These are phyloP conservation scores for Carex arenaria DNA, from an alignment of 202 grass and related monocot genomes.

Conservation along the genomic window DNA sequence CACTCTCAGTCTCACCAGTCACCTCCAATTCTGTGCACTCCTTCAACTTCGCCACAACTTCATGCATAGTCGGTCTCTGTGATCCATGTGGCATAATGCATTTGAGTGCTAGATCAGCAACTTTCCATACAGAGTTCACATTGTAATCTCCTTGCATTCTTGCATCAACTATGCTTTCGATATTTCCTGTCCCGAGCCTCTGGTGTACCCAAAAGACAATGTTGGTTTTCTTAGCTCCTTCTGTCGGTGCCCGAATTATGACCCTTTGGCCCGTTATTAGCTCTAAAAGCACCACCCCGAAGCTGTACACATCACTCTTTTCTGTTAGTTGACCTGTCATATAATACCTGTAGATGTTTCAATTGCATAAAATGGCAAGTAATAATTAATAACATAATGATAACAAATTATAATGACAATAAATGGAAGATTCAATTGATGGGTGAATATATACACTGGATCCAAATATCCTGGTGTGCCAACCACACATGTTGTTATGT, in stretches of 20 bases:
- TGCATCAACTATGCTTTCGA: conserved; percentile 38
- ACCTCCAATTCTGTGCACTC: conserved; percentile 42
- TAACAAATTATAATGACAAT: background rate
- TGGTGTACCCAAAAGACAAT: conserved; percentile 34
- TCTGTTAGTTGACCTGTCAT: conserved; percentile 14
- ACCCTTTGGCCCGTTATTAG: conserved; percentile 16
- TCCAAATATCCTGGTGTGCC: conserved; percentile 56
- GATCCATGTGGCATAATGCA: conserved; percentile 18
- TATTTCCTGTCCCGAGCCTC: conserved; percentile 35
- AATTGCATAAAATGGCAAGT: background rate
- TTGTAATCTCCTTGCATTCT: conserved; percentile 26
- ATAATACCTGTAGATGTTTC: background rate
- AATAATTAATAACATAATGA: background rate
- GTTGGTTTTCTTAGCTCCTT: background rate
- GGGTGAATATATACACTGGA: conserved; percentile 39
- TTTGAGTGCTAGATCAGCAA: conserved; percentile 33
- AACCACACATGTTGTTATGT: conserved; percentile 27
- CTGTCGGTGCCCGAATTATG: background rate
- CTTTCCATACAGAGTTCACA: conserved; percentile 52
- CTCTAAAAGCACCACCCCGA: conserved; percentile 17
- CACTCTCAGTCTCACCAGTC: background rate
- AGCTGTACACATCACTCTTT: conserved; percentile 28
- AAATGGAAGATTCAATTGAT: no score
- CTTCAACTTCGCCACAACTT: conserved; percentile 33
- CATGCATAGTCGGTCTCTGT: conserved; percentile 39